phyloP scores from a whole-genome alignment of 2,329 filamentous ascomycete species.

The Ceratocystis huliohia region DNA sequence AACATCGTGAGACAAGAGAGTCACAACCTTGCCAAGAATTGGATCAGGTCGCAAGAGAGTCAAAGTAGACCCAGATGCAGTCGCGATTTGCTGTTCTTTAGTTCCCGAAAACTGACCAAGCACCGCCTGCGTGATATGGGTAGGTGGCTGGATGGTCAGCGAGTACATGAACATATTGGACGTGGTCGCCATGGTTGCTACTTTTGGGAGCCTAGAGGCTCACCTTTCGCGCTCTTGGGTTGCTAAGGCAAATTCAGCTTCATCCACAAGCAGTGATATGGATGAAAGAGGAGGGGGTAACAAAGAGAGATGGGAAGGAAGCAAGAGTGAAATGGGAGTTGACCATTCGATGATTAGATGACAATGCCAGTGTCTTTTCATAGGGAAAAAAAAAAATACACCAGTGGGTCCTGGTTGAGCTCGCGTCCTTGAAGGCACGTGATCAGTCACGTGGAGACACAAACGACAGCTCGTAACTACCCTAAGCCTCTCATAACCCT shows the following conservation, averaged over 20 bases:
- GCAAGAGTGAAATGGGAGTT: neutral
- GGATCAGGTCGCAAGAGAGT: slow-evolving; percentile 79
- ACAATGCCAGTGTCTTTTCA: slow-evolving; percentile 7
- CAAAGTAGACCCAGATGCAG: slow-evolving; percentile 79
- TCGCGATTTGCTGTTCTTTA: slow-evolving; percentile 95
- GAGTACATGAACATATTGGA: slow-evolving; percentile 99
- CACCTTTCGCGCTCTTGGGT: slow-evolving; percentile 20
- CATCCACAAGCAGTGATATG: slow-evolving; percentile 20
- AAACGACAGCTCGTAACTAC: neutral
- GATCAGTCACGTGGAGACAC: neutral
- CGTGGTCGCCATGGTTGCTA: slow-evolving; percentile 75
- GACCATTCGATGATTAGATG: neutral
- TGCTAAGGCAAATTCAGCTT: slow-evolving; percentile 19
- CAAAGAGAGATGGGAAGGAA: neutral
- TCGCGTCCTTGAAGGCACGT: slow-evolving; percentile 4
- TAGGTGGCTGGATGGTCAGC: slow-evolving; percentile 85
- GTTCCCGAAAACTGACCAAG: slow-evolving; percentile 91
- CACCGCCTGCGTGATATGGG: slow-evolving; percentile 78
- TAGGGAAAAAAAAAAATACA: slow-evolving; percentile 14
- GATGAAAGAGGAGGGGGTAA: slow-evolving; percentile 12
- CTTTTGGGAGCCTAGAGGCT: slow-evolving; percentile 24
- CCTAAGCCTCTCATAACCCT: neutral
- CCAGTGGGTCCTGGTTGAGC: slow-evolving; percentile 13
- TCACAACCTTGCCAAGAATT: slow-evolving; percentile 70
- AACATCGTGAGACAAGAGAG: slow-evolving; percentile 79